These are phyloP conservation scores for Porcisia hertigi DNA, from an alignment of 208 protist species.

Conservation along the genomic window DNA sequence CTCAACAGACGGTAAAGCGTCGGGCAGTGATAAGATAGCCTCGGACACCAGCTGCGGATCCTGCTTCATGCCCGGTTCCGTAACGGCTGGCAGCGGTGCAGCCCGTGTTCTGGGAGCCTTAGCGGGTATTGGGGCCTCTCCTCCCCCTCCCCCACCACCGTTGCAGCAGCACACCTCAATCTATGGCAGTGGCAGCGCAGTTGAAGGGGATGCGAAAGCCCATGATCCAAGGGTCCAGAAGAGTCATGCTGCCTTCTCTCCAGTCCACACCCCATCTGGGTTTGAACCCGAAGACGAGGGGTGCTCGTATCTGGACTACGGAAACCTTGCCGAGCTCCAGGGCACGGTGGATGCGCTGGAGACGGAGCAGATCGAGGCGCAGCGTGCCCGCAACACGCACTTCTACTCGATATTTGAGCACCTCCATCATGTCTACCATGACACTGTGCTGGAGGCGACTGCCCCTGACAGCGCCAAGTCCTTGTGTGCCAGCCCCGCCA, in stretches of 20 bases:
- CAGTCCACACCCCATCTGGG: neutral
- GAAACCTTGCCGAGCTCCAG: conserved; percentile 14
- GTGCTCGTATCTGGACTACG: conserved; percentile 49
- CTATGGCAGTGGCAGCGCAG: neutral
- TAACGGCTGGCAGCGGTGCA: neutral
- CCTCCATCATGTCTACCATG: conserved; percentile 41
- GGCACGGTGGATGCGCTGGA: conserved; percentile 33
- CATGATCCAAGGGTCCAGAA: neutral
- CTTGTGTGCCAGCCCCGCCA: neutral
- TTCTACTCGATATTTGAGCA: conserved; percentile 60
- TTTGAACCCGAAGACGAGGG: conserved; percentile 8
- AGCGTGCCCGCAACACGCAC: conserved; percentile 38
- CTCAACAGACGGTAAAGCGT: neutral
- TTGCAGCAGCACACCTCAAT: neutral
- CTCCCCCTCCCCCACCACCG: neutral
- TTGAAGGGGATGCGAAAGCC: neutral
- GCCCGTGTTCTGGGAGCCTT: neutral
- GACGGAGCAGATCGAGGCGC: conserved; percentile 37
- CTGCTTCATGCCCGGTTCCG: neutral
- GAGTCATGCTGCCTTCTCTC: neutral
- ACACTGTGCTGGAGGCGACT: conserved; percentile 28
- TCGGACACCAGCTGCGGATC: neutral
- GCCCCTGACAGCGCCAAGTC: neutral
- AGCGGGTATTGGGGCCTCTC: conserved; percentile 6
- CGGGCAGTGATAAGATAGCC: neutral